These are phyloP conservation scores for Pseudonitzschia pungens DNA, from an alignment of 108 stramenopile genomes.

Conservation along the genomic window DNA sequence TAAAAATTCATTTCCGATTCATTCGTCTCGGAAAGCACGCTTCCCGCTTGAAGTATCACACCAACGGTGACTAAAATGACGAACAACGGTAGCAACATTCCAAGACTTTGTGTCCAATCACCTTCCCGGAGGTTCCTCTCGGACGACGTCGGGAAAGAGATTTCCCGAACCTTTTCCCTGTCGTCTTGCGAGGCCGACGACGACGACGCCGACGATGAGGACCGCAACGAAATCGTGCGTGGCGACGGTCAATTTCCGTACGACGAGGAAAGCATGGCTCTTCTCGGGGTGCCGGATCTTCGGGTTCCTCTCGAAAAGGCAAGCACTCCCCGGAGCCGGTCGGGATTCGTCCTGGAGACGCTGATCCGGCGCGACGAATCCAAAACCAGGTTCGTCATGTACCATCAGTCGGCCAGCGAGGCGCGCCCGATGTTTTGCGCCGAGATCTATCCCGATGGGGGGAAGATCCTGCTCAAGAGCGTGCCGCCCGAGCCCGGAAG, in stretches of 20 bases:
- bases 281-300: neutral
- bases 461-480: neutral
- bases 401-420: neutral
- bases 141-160: neutral
- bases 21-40: too few species aligned
- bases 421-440: conserved; percentile 2
- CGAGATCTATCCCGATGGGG: neutral
- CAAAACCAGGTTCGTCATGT: conserved; percentile 4
- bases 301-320: neutral
- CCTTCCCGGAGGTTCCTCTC: neutral
- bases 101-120: too few species aligned
- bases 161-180: neutral
- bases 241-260: neutral
- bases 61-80: neutral
- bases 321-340: neutral
- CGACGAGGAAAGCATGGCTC: neutral
- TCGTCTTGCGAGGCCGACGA: conserved; percentile 5
- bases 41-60: too few species aligned
- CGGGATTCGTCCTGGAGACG: neutral
- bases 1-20: too few species aligned
- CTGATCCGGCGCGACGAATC: conserved; percentile 3
- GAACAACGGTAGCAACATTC: neutral
- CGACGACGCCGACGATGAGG: neutral
- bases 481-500: neutral
- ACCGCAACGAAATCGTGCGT: neutral